phyloP scores from a whole-genome alignment of 2,329 filamentous ascomycete species.

The Colletotrichum aenigma region DNA sequence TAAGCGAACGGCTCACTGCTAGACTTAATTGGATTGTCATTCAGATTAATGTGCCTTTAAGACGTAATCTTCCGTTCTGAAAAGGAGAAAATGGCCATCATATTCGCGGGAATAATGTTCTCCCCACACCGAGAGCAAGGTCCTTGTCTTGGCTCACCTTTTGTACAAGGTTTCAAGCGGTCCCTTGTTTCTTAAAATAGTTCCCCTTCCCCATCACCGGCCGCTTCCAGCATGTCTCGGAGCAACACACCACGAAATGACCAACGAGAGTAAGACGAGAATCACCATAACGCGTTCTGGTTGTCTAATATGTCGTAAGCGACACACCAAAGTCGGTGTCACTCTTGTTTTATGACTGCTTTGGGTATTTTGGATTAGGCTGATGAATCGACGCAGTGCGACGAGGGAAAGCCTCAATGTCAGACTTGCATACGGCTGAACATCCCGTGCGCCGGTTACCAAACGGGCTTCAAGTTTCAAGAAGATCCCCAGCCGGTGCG shows the following conservation, averaged over 20 bases:
- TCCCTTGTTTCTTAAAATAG: neutral
- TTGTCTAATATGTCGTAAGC: neutral
- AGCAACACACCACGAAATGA: neutral
- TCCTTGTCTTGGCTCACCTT: neutral
- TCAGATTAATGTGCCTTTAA: neutral
- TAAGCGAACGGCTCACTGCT: neutral
- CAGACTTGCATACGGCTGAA: neutral
- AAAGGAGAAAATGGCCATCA: rapidly evolving
- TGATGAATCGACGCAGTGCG: neutral
- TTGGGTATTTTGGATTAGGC: neutral
- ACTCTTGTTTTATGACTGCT: neutral
- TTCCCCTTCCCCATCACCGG: neutral
- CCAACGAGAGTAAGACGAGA: neutral
- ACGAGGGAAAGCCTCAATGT: neutral
- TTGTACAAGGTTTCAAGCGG: neutral
- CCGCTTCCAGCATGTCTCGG: neutral
- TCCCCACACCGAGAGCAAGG: neutral
- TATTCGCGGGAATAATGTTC: neutral
- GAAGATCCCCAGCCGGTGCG: neutral
- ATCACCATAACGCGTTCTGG: neutral
- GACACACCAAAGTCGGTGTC: neutral
- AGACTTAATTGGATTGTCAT: rapidly evolving
- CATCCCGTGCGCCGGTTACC: neutral
- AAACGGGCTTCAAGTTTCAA: neutral
- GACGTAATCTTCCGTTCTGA: neutral